Evolutionary conservation across 2,329 filamentous ascomycete species (phyloP).

Genomic region (Neofusicoccum ribis): DNA sequence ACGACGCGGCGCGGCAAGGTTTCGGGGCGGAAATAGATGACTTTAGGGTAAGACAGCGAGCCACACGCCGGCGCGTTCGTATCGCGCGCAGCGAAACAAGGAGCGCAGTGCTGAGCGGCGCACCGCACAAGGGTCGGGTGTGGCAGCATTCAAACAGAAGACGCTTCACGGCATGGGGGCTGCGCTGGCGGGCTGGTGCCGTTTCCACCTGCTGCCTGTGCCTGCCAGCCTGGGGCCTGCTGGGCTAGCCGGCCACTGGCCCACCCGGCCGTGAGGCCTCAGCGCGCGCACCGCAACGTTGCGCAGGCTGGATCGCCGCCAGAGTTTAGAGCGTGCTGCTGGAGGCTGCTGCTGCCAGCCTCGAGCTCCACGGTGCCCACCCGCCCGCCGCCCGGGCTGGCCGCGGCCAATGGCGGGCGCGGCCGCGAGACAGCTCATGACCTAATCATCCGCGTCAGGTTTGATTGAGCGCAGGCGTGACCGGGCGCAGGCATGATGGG

Average conservation of each 20-base stretch:
- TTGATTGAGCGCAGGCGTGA: conserved; percentile 15
- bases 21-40: conserved; percentile 18
- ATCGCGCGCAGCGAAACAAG: conserved; percentile 17
- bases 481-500: conserved; percentile 13
- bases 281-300: neutral
- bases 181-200: neutral
- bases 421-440: conserved; percentile 11
- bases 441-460: conserved; percentile 10
- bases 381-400: neutral
- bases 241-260: no score
- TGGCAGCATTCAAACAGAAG: conserved; percentile 13
- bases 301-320: conserved; percentile 13
- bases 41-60: conserved; percentile 18
- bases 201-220: neutral
- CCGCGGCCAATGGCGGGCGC: neutral
- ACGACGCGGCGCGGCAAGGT: conserved; percentile 16
- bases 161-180: conserved; percentile 12
- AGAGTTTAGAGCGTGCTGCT: conserved; percentile 8
- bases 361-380: conserved; percentile 14
- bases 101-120: conserved; percentile 12
- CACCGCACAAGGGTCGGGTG: conserved; percentile 16
- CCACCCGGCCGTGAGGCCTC: neutral
- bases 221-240: neutral
- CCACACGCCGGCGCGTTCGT: conserved; percentile 18
- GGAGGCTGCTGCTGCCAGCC: neutral